These are phyloP conservation scores for Penicillium fimorum DNA, from an alignment of 495 filamentous ascomycete species.

Conservation along the genomic window DNA sequence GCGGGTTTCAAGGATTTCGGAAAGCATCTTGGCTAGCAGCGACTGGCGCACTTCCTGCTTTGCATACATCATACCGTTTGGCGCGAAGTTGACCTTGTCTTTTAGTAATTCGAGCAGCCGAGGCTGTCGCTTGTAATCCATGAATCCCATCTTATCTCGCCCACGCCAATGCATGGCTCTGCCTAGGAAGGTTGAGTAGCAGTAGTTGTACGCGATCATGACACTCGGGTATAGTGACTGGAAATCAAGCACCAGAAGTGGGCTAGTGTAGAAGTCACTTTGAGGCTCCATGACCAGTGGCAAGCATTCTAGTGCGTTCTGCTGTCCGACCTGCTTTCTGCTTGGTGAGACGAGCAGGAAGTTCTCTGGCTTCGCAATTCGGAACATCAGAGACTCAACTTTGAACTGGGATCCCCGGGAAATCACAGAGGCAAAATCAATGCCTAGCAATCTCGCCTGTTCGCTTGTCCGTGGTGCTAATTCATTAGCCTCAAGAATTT, in stretches of 20 bases:
- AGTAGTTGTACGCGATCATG: slow-evolving; percentile 99
- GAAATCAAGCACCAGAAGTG: slow-evolving; percentile 89
- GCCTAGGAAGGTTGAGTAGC: slow-evolving; percentile 95
- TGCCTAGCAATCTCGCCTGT: slow-evolving; percentile 86
- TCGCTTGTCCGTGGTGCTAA: slow-evolving; percentile 87
- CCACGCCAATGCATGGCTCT: slow-evolving; percentile 82
- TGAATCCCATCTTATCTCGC: slow-evolving; percentile 92
- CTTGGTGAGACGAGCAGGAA: slow-evolving; percentile 88
- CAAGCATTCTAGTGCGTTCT: slow-evolving; percentile 93
- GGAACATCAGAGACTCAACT: slow-evolving; percentile 97
- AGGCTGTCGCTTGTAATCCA: slow-evolving; percentile 72
- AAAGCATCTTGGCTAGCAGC: slow-evolving; percentile 91
- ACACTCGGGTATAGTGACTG: slow-evolving; percentile 95
- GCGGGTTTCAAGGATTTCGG: slow-evolving; percentile 92
- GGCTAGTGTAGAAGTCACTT: slow-evolving; percentile 89
- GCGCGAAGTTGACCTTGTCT: slow-evolving; percentile 87
- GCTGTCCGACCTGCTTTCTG: slow-evolving; percentile 84
- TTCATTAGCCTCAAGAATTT: slow-evolving; percentile 90
- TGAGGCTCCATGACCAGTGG: slow-evolving; percentile 98
- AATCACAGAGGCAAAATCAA: slow-evolving; percentile 96
- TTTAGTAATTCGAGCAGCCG: slow-evolving; percentile 75
- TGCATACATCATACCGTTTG: slow-evolving; percentile 95
- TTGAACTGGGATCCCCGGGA: slow-evolving; percentile 95
- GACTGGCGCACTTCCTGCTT: slow-evolving; percentile 85
- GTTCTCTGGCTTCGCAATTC: slow-evolving; percentile 96